Conservation (phyloP, 2,329 filamentous ascomycete genomes). For the Microsporum ferrugineum region DNA sequence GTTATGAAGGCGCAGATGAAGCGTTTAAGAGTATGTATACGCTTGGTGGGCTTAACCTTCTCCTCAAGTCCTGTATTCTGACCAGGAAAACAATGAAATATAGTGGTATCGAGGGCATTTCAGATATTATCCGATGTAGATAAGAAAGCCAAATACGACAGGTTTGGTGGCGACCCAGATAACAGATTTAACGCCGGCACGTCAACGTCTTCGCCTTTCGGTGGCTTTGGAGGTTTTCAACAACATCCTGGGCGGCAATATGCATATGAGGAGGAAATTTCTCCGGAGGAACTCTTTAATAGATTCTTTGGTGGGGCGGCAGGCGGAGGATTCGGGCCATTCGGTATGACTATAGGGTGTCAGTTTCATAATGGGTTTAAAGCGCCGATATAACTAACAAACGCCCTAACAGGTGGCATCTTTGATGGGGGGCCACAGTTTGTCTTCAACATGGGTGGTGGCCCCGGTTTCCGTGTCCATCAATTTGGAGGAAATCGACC, state of each 20-base stretch:
- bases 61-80: not conserved
- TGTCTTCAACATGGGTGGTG: slow-evolving; percentile 88
- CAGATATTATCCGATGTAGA: slow-evolving; percentile 86
- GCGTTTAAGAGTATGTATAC: slow-evolving; percentile 70
- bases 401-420: slow-evolving; percentile 38
- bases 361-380: no score
- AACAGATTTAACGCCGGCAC: slow-evolving; percentile 55
- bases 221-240: slow-evolving; percentile 38
- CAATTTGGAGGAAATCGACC: slow-evolving; percentile 80
- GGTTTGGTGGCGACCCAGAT: slow-evolving; percentile 84
- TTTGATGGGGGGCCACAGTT: slow-evolving; percentile 78
- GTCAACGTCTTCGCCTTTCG: slow-evolving; percentile 34
- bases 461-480: slow-evolving; percentile 83
- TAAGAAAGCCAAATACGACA: slow-evolving; percentile 80
- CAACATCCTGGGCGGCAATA: slow-evolving; percentile 40
- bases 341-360: slow-evolving; percentile 42
- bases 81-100: not conserved
- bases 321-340: slow-evolving; percentile 51
- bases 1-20: slow-evolving; percentile 87
- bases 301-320: slow-evolving; percentile 79
- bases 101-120: slow-evolving; percentile 84
- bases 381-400: not conserved
- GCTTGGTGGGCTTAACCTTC: not conserved
- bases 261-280: slow-evolving; percentile 84
- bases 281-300: slow-evolving; percentile 91